These are phyloP conservation scores for Vitis labrusca DNA, from an alignment of 164 flowering plant genomes.

Conservation along the genomic window DNA sequence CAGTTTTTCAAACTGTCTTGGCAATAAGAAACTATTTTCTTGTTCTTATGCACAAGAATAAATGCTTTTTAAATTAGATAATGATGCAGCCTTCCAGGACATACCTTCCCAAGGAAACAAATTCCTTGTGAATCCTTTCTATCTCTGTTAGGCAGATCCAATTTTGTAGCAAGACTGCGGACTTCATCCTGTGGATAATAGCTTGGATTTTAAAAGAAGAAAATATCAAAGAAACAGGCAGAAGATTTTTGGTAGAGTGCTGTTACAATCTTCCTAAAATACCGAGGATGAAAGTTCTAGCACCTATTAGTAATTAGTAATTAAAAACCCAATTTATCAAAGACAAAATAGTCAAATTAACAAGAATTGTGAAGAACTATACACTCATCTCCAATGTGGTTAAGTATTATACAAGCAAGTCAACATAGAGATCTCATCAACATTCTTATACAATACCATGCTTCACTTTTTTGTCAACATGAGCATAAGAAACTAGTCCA, in stretches of 20 bases:
- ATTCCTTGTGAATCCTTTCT: conserved; percentile 99
- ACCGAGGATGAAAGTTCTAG: too few relatives aligned
- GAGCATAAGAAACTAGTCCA: conserved; percentile 2
- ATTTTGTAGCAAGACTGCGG: conserved; percentile 62
- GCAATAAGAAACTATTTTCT: background rate
- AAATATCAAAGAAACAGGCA: background rate
- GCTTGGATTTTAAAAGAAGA: background rate
- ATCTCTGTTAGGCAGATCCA: conserved; percentile 87
- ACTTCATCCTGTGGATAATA: conserved; percentile 72
- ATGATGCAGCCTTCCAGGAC: conserved; percentile 1
- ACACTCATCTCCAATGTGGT: too few relatives aligned
- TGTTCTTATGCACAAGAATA: background rate
- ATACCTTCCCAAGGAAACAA: conserved; percentile 98
- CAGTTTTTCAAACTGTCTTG: background rate
- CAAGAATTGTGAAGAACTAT: too few relatives aligned
- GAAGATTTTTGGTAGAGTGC: background rate
- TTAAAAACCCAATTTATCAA: too few relatives aligned
- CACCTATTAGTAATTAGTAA: too few relatives aligned
- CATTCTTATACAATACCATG: too few relatives aligned
- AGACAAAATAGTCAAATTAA: too few relatives aligned
- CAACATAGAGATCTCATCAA: too few relatives aligned
- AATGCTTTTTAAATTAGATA: background rate
- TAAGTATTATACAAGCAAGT: too few relatives aligned
- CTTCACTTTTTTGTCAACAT: background rate
- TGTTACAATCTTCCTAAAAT: too few relatives aligned